Evolutionary conservation across 306 rosid genomes (phyloP).

Genomic region (Pyrus bretschneideri): DNA sequence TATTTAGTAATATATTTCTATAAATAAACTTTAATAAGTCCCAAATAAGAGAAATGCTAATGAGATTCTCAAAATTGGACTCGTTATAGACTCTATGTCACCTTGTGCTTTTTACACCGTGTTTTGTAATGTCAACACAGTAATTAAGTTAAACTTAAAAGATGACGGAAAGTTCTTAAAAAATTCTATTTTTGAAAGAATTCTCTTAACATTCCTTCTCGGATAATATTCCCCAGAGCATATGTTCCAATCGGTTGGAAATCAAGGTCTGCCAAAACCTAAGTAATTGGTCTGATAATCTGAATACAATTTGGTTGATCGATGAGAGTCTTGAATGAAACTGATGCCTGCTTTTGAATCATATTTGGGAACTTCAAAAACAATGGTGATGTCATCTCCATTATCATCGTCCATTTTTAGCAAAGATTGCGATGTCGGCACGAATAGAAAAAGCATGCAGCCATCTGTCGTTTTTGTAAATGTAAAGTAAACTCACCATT

Average conservation of each 20-base stretch:
- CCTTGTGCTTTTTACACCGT: too few relatives aligned
- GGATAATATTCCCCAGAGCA: too few relatives aligned
- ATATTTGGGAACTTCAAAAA: neutral
- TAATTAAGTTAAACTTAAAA: too few relatives aligned
- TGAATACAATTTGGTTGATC: neutral
- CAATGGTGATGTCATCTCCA: constrained; percentile 10
- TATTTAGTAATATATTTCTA: too few relatives aligned
- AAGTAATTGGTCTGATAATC: neutral
- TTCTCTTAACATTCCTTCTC: too few relatives aligned
- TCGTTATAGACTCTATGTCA: too few relatives aligned
- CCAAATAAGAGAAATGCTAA: neutral
- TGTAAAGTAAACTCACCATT: neutral
- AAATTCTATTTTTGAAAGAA: too few relatives aligned
- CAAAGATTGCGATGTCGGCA: constrained; percentile 12
- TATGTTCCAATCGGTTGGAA: neutral
- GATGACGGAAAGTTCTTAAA: rapidly evolving
- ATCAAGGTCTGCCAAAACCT: neutral
- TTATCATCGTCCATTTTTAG: constrained; percentile 10
- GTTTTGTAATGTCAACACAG: too few relatives aligned
- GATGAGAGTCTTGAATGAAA: neutral
- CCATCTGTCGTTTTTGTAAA: neutral
- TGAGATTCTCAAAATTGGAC: too few relatives aligned
- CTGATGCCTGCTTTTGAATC: neutral
- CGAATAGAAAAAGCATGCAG: too few relatives aligned
- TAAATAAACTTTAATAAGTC: neutral